Evolutionary conservation across 208 protist species (phyloP).

Genomic region (Leishmania amazonensis): DNA sequence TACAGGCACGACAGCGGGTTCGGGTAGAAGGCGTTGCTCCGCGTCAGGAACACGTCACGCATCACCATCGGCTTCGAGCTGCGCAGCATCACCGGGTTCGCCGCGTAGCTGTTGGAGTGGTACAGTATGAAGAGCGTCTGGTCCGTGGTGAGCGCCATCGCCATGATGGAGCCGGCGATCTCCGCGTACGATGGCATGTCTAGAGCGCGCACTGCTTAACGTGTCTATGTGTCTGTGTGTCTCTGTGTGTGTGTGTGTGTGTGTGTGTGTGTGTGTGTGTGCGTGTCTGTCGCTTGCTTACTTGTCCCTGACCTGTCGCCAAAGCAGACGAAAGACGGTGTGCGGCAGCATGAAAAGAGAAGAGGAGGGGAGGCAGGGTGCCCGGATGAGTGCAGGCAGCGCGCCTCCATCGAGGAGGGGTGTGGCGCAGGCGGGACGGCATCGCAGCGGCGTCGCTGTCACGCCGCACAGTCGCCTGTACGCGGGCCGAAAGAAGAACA

Average conservation of each 20-base stretch:
- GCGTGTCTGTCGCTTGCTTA: neutral
- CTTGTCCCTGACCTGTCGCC: neutral
- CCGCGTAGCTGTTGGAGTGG: constrained; percentile 83
- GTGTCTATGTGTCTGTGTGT: neutral
- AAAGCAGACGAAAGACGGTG: neutral
- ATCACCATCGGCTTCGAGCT: constrained; percentile 85
- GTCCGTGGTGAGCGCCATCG: constrained; percentile 67
- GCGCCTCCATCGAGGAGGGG: no score
- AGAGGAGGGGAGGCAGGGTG: neutral
- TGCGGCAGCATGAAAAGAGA: neutral
- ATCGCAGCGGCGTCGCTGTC: neutral
- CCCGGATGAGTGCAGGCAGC: neutral
- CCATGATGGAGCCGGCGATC: constrained; percentile 52
- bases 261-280: constrained; percentile 1
- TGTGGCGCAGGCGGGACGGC: neutral
- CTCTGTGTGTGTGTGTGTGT: neutral
- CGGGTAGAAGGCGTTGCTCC: constrained; percentile 48
- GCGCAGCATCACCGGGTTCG: constrained; percentile 76
- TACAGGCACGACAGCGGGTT: constrained; percentile 88
- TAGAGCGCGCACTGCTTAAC: neutral
- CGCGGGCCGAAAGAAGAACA: no score
- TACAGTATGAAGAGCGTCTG: constrained; percentile 80
- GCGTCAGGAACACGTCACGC: constrained; percentile 86
- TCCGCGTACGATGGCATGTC: constrained; percentile 33
- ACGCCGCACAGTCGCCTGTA: neutral